Conservation (phyloP, 169 alveolate species). For the Plasmodium vivax region DNA sequence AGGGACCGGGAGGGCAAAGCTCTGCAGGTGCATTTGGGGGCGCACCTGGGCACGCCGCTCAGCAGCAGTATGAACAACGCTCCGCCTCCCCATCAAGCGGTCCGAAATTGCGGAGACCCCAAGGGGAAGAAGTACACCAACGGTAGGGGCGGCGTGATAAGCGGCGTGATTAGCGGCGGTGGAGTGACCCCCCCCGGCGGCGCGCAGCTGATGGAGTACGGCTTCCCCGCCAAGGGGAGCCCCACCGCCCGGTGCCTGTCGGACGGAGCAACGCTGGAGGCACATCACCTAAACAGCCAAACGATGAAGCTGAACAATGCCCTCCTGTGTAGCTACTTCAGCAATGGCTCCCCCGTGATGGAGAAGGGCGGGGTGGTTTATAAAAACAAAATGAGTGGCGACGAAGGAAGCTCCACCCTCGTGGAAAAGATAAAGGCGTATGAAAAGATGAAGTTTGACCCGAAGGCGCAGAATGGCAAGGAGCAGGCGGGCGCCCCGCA, state of each 20-base stretch:
- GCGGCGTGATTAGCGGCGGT: background rate
- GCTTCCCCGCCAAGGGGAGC: conserved; percentile 13
- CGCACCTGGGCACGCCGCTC: background rate
- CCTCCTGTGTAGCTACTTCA: background rate
- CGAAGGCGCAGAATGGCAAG: conserved; percentile 11
- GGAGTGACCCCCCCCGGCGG: background rate
- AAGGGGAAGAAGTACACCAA: background rate
- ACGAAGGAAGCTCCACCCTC: background rate
- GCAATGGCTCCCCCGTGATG: background rate
- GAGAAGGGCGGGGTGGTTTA: background rate
- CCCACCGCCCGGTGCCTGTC: conserved; percentile 25
- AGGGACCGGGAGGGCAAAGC: background rate
- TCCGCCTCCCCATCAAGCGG: background rate
- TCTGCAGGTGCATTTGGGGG: background rate
- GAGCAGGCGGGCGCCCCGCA: background rate
- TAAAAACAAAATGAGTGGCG: background rate
- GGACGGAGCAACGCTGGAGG: conserved; percentile 26
- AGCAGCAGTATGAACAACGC: background rate
- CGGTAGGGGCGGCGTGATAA: background rate
- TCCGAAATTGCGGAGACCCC: conserved; percentile 6
- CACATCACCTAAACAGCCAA: conserved; percentile 19
- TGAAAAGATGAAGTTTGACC: conserved; percentile 29
- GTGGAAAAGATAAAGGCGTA: conserved; percentile 3
- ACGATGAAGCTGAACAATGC: background rate
- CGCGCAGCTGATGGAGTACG: background rate